These are phyloP conservation scores for Coemansia sp. DNA, from an alignment of 371 early-diverging fungal species.

Conservation along the genomic window DNA sequence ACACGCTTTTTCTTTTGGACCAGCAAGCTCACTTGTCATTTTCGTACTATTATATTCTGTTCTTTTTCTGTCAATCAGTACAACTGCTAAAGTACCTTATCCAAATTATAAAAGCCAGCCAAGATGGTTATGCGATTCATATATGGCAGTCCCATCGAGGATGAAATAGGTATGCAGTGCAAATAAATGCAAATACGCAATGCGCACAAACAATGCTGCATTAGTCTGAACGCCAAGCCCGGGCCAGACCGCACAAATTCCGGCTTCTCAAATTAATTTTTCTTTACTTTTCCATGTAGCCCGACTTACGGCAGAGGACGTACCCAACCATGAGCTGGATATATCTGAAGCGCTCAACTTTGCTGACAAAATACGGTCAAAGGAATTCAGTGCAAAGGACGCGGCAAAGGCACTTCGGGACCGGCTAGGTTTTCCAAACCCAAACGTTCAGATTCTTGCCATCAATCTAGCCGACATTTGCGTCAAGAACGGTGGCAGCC, in stretches of 20 bases:
- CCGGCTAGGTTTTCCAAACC: constrained; percentile 80
- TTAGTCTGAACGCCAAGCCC: not conserved
- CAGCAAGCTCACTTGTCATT: not conserved
- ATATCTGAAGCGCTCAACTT: constrained; percentile 79
- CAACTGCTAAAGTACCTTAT: not conserved
- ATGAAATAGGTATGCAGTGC: constrained; percentile 45
- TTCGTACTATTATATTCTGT: not conserved
- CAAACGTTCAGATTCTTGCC: constrained; percentile 88
- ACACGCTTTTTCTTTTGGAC: not conserved
- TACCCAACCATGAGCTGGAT: constrained; percentile 83
- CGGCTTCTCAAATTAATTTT: not conserved
- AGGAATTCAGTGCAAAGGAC: constrained; percentile 74
- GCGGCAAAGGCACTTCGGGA: constrained; percentile 72
- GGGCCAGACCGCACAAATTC: not conserved
- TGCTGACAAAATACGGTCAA: constrained; percentile 86
- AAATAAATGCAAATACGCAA: not conserved
- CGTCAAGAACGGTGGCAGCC: constrained; percentile 89
- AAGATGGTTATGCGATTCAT: constrained; percentile 45
- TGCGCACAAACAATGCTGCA: not conserved
- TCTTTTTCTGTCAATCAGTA: not conserved
- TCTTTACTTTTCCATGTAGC: constrained; percentile 51
- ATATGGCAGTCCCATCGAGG: constrained; percentile 48
- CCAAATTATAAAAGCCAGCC: not conserved
- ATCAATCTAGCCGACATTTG: constrained; percentile 85
- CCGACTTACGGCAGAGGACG: constrained; percentile 84